Base-by-base conservation (phyloP, 768 basidiomycete species). In the Solioccasus polychromus region DNA sequence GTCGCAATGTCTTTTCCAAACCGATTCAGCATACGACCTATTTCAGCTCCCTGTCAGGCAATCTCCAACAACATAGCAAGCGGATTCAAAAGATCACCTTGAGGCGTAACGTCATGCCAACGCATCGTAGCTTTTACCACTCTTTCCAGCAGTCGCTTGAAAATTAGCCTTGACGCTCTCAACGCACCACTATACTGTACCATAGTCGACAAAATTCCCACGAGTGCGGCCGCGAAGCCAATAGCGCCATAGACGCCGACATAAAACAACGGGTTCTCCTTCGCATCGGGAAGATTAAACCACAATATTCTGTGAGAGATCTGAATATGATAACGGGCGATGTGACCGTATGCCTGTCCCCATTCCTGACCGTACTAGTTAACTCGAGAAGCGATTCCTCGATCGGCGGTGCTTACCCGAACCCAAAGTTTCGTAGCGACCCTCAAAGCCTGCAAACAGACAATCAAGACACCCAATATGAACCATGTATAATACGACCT, bases 1-100 rank as follows among this genome's bases (percentile, higher is more conserved):
- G 88, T 92, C 64, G 92, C 91, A 28, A 94, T 76, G 57, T 95
- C 91, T 70, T 84, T 85, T 57, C 81, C 85, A 58, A 93, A 92
- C 6, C 91, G 79, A 64, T 92, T 93, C 54, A 93, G 72, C 76
- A 93, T 84, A 3, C 88, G 84, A 30, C 89, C 88, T 80, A 44
- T 22, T 20, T n/a, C 39, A n/a, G 6, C 45, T 26, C 42, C 9
- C 26, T 26, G 17, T 37, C 26, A 52, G 29, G 44, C 25, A 30
- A n/a, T 30, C 12, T 9, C 42, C 15, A 20, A 43, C 12, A 18
- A n/a, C 29, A 38, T 10, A 4, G 20, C 5, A 14, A 7, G 26
- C n/a, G n/a, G 5, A 3, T 18, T n/a, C n/a, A n/a, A n/a, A 20
- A 10, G 2, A 48, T 26, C 56, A 73, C 88, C 88, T 65, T 85